phyloP scores from a whole-genome alignment of 2,329 filamentous ascomycete species.

The Scedosporium boydii region DNA sequence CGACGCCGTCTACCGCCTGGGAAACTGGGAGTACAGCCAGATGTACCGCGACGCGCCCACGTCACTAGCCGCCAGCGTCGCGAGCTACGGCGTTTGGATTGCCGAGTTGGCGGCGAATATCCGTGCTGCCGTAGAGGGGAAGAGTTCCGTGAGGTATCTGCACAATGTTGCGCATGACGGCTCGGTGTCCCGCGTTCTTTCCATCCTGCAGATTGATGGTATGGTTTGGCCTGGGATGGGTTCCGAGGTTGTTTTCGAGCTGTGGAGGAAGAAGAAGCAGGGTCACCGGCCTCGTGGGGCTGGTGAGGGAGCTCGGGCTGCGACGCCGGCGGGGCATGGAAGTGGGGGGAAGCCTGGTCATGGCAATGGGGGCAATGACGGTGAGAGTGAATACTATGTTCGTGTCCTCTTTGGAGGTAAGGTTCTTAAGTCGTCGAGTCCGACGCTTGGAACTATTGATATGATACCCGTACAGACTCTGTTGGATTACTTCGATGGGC shows the following conservation, averaged over 20 bases:
- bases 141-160: constrained; percentile 39
- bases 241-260: constrained; percentile 66
- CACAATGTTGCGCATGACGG: constrained; percentile 81
- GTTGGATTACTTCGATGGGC: constrained; percentile 59
- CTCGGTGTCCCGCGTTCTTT: constrained; percentile 55
- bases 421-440: constrained; percentile 57
- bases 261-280: constrained; percentile 40
- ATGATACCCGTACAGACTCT: constrained; percentile 60
- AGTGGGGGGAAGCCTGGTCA: background rate
- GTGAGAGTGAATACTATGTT: constrained; percentile 35
- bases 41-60: constrained; percentile 59
- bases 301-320: constrained; percentile 20
- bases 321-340: background rate
- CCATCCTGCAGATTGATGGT: constrained; percentile 58
- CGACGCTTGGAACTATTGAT: constrained; percentile 56
- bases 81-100: constrained; percentile 62
- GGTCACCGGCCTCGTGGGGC: constrained; percentile 10
- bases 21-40: constrained; percentile 72
- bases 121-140: constrained; percentile 37
- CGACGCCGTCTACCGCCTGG: constrained; percentile 63
- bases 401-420: constrained; percentile 64
- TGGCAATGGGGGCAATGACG: constrained; percentile 1
- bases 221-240: constrained; percentile 89
- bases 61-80: constrained; percentile 52
- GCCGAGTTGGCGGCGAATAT: constrained; percentile 62